These are phyloP conservation scores for Onygenales sp. DNA, from an alignment of 2,329 filamentous ascomycete species.

Conservation along the genomic window DNA sequence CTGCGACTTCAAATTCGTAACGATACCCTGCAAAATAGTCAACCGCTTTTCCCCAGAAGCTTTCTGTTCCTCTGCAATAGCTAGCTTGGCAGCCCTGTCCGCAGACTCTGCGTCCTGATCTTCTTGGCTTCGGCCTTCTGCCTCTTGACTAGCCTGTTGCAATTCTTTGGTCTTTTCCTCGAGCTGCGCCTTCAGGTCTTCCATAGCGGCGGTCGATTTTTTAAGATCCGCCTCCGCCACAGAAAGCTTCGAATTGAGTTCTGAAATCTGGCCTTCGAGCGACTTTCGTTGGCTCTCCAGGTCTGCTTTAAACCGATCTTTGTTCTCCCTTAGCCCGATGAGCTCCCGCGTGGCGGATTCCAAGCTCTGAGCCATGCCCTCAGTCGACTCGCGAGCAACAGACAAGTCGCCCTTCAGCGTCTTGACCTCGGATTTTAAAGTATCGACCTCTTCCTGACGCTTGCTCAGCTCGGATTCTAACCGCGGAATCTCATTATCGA, in stretches of 20 bases:
- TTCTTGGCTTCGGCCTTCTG: conserved; percentile 8
- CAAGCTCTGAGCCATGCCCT: conserved; percentile 55
- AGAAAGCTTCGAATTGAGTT: conserved; percentile 28
- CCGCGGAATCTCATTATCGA: conserved; percentile 75
- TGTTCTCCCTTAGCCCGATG: conserved; percentile 43
- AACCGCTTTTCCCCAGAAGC: conserved; percentile 41
- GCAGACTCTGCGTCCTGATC: conserved; percentile 1
- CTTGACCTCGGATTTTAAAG: conserved; percentile 59
- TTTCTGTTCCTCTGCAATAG: conserved; percentile 25
- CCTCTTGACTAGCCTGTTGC: conserved; percentile 23
- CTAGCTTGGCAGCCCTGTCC: neutral
- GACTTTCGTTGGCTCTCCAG: conserved; percentile 33
- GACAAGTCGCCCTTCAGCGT: conserved; percentile 61
- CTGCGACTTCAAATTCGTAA: conserved; percentile 45
- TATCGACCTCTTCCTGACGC: conserved; percentile 60
- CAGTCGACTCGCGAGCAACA: conserved; percentile 59
- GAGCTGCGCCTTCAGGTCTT: conserved; percentile 28
- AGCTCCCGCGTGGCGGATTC: conserved; percentile 60
- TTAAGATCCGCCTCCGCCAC: conserved; percentile 22
- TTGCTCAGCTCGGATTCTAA: conserved; percentile 66
- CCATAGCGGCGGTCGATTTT: conserved; percentile 20
- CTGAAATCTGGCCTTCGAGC: conserved; percentile 33
- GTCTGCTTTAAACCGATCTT: conserved; percentile 40
- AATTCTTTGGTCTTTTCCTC: conserved; percentile 33
- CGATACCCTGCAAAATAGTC: conserved; percentile 45